Evolutionary conservation across 2,329 filamentous ascomycete genomes (phyloP).

Genomic region (Fusarium sp.): DNA sequence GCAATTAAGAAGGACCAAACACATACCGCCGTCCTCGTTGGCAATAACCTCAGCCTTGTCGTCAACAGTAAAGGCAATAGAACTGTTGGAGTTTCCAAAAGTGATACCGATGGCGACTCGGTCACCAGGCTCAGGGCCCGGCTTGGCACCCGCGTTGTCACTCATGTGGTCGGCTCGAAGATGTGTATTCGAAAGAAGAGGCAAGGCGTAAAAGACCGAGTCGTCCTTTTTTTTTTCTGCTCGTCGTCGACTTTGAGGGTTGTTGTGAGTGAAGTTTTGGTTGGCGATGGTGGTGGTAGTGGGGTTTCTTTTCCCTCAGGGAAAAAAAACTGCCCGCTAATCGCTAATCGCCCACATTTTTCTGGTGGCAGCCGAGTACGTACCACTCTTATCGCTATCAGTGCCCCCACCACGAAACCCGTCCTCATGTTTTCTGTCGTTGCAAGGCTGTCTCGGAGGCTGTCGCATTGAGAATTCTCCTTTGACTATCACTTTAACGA

Average conservation of each 20-base stretch:
- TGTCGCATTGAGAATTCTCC: conserved; percentile 24
- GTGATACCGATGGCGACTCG: conserved; percentile 90
- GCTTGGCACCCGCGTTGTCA: conserved; percentile 56
- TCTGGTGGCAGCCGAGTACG: conserved; percentile 28
- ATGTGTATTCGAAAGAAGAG: conserved; percentile 1
- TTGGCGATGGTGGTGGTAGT: conserved; percentile 35
- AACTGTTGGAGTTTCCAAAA: conserved; percentile 98
- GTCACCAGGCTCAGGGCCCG: conserved; percentile 64
- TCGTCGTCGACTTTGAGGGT: conserved; percentile 7
- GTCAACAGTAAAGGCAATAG: conserved; percentile 91
- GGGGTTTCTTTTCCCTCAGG: conserved; percentile 42
- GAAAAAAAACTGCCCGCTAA: conserved; percentile 42
- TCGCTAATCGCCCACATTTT: conserved; percentile 39
- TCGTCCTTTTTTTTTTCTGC: conserved; percentile 14
- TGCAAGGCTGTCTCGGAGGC: conserved; percentile 14
- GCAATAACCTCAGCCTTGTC: conserved; percentile 98
- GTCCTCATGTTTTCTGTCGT: conserved; percentile 20
- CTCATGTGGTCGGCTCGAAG: conserved; percentile 52
- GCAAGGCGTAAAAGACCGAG: conserved; percentile 14
- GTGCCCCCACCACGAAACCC: conserved; percentile 19
- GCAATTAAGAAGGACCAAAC: background rate
- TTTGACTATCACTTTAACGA: background rate
- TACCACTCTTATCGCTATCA: conserved; percentile 32
- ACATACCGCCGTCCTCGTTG: conserved; percentile 94
- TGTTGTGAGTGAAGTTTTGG: conserved; percentile 35